Evolutionary conservation across 1,284 basidiomycete genomes (phyloP), one percentile per base, ranked within the genome.

Genomic region (Fereydounia khargensis): DNA sequence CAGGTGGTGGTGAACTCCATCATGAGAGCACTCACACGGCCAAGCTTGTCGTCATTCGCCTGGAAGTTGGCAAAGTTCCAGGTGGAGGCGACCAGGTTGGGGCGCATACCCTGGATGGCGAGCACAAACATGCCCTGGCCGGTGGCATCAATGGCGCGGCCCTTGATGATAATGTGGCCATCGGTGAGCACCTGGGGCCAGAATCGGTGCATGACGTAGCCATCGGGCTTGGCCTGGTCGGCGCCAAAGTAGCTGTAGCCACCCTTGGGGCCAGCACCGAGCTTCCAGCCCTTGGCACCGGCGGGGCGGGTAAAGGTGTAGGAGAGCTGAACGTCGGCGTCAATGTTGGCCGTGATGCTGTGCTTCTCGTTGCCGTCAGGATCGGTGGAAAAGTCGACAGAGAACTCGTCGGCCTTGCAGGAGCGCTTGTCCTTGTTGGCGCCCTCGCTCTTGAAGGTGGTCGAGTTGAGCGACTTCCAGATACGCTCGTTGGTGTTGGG

Each of bases 91-190:
- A 96, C 85, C 45, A 91, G 82, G 78, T 99, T 91, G 42, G 92
- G 91, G 9, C 91, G 84, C 91, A 99, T 96, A 69, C 92, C 94
- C 77, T 98, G 95, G 76, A 98, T 94, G 21, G 95, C 94, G 77
- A 95, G 89, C 18, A 95, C 83, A 74, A 96, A 87, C 85, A 91
- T 89, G 28, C 89, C 92, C n/a, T 84, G 80, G 32, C 89, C 91
- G 27, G 83, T 80, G 32, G 86, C 80, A 30, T 83, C 75, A 48
- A 83, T 78, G 14, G 86, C 68, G 42, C 82, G 78, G 27, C 91
- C 91, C 36, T 86, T 82, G 61, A 82, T 76, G 47, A 90, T 82
- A 73, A 97, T 76, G 59, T 85, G 82, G 1, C 92, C 92, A 49
- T 50, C 79, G 39, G 82, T 84, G 47, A 79, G 70, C 53, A 82